phyloP scores from a whole-genome alignment of 495 filamentous ascomycete species.

The Xylaria palmicola region DNA sequence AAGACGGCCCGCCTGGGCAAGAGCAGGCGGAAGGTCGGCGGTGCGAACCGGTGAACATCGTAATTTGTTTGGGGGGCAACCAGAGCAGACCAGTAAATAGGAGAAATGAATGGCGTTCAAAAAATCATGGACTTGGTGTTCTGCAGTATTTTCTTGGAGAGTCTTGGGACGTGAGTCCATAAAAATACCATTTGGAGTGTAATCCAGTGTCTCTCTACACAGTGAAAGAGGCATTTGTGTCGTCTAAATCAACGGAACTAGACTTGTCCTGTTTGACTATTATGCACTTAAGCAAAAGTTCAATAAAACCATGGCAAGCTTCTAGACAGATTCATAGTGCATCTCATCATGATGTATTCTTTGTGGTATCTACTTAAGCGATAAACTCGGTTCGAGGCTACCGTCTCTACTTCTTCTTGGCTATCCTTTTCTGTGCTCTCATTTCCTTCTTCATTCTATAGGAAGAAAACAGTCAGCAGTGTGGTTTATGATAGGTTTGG shows the following conservation, averaged over 20 bases:
- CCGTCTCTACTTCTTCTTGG: slow-evolving; percentile 38
- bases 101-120: slow-evolving; percentile 11
- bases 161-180: slow-evolving; percentile 15
- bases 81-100: not conserved
- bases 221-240: too few relatives aligned
- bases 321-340: not conserved
- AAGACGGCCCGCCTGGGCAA: slow-evolving; percentile 35
- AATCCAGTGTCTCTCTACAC: not conserved
- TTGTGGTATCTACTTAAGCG: not conserved
- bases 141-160: not conserved
- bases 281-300: too few relatives aligned
- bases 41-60: slow-evolving; percentile 21
- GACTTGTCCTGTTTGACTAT: too few relatives aligned
- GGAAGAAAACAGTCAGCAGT: not conserved
- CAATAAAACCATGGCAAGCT: not conserved
- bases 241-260: too few relatives aligned
- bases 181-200: too few relatives aligned
- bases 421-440: slow-evolving; percentile 77
- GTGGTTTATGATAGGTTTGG: not conserved
- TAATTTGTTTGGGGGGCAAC: not conserved
- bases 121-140: not conserved
- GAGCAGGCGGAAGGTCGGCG: slow-evolving; percentile 38
- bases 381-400: not conserved
- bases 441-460: slow-evolving; percentile 90
- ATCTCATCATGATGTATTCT: slow-evolving; percentile 7